Percentiles rank a stretch among this genome's conserved stretches.
phyloP scores from a whole-genome alignment of 371 early-diverging fungal species.

The Actinomortierella wolfii region DNA sequence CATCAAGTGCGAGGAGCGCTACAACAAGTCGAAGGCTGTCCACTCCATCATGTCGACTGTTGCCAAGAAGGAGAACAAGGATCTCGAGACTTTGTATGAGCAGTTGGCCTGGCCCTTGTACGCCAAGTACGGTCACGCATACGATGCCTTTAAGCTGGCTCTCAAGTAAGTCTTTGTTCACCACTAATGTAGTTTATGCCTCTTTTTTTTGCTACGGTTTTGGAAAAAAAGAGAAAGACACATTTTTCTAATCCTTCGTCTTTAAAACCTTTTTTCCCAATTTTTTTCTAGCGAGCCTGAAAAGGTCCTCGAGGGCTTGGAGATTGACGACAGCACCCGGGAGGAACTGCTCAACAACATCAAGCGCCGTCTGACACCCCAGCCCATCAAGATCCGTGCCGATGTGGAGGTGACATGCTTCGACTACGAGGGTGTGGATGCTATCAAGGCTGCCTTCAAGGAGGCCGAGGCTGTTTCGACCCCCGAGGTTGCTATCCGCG shows the following conservation, averaged over 20 bases:
- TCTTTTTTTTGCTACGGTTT: constrained; percentile 1
- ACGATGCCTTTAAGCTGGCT: constrained; percentile 95
- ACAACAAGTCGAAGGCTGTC: constrained; percentile 95
- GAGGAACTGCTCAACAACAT: constrained; percentile 88
- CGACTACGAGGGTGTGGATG: constrained; percentile 96
- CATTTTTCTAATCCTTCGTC: no score
- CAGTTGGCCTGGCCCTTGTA: constrained; percentile 98
- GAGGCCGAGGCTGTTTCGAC: constrained; percentile 91
- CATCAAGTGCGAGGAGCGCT: constrained; percentile 93
- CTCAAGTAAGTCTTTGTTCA: constrained; percentile 65
- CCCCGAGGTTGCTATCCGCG: constrained; percentile 77
- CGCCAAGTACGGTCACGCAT: constrained; percentile 97
- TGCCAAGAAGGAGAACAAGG: constrained; percentile 86
- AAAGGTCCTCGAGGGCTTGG: constrained; percentile 83
- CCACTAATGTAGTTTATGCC: background rate
- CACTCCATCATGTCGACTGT: constrained; percentile 88
- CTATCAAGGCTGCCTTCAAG: constrained; percentile 91
- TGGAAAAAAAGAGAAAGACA: background rate
- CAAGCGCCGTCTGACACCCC: constrained; percentile 91
- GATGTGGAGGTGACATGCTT: constrained; percentile 98
- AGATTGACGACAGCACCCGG: constrained; percentile 64
- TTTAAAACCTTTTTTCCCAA: background rate
- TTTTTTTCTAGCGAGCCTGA: constrained; percentile 76
- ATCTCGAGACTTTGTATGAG: constrained; percentile 88
- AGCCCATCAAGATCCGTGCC: constrained; percentile 96